Conservation (phyloP, 371 early-diverging fungal genomes). For the Apophysomyces sp. region DNA sequence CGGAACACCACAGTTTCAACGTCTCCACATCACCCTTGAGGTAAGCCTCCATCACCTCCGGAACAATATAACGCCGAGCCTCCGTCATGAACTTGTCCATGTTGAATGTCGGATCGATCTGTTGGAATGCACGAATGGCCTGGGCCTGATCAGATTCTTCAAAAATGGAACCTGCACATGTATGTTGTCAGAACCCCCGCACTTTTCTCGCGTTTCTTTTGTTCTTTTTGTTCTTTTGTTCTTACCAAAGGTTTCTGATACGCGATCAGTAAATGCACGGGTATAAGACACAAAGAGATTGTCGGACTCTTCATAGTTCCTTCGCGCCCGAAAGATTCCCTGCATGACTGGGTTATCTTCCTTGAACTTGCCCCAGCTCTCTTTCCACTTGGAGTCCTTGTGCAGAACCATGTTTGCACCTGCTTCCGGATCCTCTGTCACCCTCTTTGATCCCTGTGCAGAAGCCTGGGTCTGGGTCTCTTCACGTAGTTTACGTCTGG, state of each 20-base stretch:
- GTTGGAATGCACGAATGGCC: conserved; percentile 80
- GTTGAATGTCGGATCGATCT: conserved; percentile 87
- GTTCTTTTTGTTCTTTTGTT: too few relatives aligned
- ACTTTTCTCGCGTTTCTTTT: not conserved
- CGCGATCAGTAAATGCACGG: conserved; percentile 77
- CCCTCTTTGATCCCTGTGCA: conserved; percentile 16
- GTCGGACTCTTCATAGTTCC: conserved; percentile 88
- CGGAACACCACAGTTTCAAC: conserved; percentile 91
- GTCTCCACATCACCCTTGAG: conserved; percentile 81
- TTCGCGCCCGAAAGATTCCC: conserved; percentile 76
- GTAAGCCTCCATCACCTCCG: conserved; percentile 97
- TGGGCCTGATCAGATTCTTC: conserved; percentile 94
- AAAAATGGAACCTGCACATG: conserved; percentile 61
- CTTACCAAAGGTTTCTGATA: conserved; percentile 71
- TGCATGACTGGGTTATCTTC: conserved; percentile 87
- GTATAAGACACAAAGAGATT: conserved; percentile 83
- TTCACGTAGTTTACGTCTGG: conserved; percentile 64
- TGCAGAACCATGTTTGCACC: conserved; percentile 87
- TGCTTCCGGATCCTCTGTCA: conserved; percentile 65
- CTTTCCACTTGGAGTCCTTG: conserved; percentile 90
- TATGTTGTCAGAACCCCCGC: too few relatives aligned
- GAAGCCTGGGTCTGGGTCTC: conserved; percentile 40
- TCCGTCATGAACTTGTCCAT: conserved; percentile 89
- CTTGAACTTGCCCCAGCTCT: conserved; percentile 91
- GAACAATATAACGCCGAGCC: conserved; percentile 87